Percentiles rank a stretch among this genome's conserved stretches.
phyloP scores from a whole-genome alignment of 345 rosid genomes.

The Pelargonium nanum region DNA sequence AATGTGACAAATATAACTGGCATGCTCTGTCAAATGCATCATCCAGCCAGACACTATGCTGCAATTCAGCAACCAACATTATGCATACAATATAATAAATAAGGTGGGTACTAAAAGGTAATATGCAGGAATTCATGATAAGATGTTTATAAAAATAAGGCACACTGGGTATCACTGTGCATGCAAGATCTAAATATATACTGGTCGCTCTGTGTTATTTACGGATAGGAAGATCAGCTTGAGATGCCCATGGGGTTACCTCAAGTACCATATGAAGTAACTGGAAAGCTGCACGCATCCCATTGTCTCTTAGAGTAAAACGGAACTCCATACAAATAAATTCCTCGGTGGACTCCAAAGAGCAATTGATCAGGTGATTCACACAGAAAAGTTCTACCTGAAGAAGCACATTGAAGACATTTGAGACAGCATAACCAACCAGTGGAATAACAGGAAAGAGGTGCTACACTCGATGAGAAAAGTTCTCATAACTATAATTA shows the following conservation, averaged over 20 bases:
- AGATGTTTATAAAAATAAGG: not conserved
- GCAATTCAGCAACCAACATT: conserved; percentile 31
- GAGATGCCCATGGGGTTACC: conserved; percentile 29
- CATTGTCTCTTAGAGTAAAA: conserved; percentile 91
- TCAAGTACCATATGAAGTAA: conserved; percentile 99
- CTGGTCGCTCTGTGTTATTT: not conserved
- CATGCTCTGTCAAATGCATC: conserved; percentile 99
- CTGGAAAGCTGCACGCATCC: conserved; percentile 98
- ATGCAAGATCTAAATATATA: not conserved
- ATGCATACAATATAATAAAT: conserved; percentile 6
- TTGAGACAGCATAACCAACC: not conserved
- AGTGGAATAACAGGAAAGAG: not conserved
- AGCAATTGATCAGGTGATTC: conserved; percentile 95
- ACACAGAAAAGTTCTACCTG: conserved; percentile 99
- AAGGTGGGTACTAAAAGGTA: not conserved
- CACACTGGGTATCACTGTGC: not conserved
- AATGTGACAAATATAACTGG: conserved; percentile 83
- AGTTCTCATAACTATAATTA: not conserved
- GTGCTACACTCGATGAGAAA: not conserved
- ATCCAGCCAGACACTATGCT: conserved; percentile 98
- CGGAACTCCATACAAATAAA: conserved; percentile 98
- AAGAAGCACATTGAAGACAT: conserved; percentile 9
- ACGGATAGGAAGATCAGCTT: not conserved
- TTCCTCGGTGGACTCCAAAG: conserved; percentile 97
- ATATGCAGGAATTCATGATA: not conserved